These are phyloP conservation scores for Diaporthe sp. DNA, from an alignment of 2,329 filamentous ascomycete species.

Conservation along the genomic window DNA sequence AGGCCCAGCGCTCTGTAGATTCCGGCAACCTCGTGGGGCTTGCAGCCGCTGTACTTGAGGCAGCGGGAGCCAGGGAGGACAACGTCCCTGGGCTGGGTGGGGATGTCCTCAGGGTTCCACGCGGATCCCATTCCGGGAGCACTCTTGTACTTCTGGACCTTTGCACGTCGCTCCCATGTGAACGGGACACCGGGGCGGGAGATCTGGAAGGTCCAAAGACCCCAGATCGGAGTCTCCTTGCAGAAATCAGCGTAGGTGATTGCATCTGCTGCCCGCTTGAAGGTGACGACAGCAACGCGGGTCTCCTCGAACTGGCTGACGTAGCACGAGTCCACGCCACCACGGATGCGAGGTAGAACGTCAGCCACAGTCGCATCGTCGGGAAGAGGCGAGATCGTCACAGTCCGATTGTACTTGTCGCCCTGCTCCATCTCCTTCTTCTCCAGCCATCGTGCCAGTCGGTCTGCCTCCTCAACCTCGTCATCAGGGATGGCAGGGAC, in stretches of 20 bases:
- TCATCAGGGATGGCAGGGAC: no score
- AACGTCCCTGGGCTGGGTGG: neutral
- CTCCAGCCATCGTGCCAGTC: neutral
- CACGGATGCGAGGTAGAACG: slow-evolving; percentile 23
- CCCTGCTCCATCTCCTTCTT: neutral
- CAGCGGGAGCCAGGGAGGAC: slow-evolving; percentile 7
- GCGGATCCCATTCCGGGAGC: neutral
- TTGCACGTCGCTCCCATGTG: neutral
- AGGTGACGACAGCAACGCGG: slow-evolving; percentile 15
- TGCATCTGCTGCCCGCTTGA: neutral
- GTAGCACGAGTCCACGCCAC: slow-evolving; percentile 11
- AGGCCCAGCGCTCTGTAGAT: slow-evolving; percentile 12
- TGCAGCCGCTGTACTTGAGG: neutral
- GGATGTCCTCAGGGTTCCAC: neutral
- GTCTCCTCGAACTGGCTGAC: neutral
- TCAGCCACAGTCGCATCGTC: neutral
- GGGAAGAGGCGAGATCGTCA: neutral
- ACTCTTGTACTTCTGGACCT: neutral
- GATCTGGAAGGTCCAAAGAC: neutral
- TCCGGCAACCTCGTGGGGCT: neutral
- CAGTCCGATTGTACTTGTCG: neutral
- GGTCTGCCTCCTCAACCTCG: neutral
- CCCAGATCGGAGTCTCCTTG: neutral
- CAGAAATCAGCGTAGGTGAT: slow-evolving; percentile 2
- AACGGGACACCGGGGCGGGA: neutral